phyloP scores from a whole-genome alignment of 1,139 yeast genomes.

The Protomyces pachydermus region DNA sequence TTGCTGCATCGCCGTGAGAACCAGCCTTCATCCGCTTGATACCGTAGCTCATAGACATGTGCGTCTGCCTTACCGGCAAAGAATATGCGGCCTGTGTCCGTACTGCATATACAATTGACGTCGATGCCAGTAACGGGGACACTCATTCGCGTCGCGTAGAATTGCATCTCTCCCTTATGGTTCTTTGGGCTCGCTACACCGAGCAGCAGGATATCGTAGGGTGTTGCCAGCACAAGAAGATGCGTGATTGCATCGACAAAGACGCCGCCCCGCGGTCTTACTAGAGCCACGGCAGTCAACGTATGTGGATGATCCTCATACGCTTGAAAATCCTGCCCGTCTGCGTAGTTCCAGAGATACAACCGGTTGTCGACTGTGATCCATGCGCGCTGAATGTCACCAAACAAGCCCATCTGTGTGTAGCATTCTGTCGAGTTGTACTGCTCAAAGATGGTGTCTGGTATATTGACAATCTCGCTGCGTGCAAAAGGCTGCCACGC shows the following conservation, averaged over 20 bases:
- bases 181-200: conserved; percentile 57
- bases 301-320: conserved; percentile 80
- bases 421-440: conserved; percentile 62
- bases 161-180: conserved; percentile 50
- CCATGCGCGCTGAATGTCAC: conserved; percentile 83
- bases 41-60: conserved; percentile 81
- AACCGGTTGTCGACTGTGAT: conserved; percentile 75
- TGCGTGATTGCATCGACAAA: conserved; percentile 74
- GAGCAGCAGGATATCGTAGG: conserved; percentile 68
- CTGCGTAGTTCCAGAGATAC: conserved; percentile 74
- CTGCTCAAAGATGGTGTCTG: conserved; percentile 77
- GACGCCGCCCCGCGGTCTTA: conserved; percentile 71
- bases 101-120: conserved; percentile 58
- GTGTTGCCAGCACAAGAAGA: conserved; percentile 71
- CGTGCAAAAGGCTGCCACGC: conserved; percentile 73
- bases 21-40: conserved; percentile 84
- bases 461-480: conserved; percentile 62
- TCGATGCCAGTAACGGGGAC: conserved; percentile 73
- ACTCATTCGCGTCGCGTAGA: conserved; percentile 77
- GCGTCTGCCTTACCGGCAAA: conserved; percentile 79
- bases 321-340: conserved; percentile 64
- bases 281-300: conserved; percentile 68
- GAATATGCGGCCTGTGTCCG: conserved; percentile 73
- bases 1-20: conserved; percentile 78
- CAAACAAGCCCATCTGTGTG: conserved; percentile 77